Evolutionary conservation across 2,329 filamentous ascomycete genomes (phyloP), one percentile per base, ranked within the genome.

Genomic region (Aspergillus sp.): DNA sequence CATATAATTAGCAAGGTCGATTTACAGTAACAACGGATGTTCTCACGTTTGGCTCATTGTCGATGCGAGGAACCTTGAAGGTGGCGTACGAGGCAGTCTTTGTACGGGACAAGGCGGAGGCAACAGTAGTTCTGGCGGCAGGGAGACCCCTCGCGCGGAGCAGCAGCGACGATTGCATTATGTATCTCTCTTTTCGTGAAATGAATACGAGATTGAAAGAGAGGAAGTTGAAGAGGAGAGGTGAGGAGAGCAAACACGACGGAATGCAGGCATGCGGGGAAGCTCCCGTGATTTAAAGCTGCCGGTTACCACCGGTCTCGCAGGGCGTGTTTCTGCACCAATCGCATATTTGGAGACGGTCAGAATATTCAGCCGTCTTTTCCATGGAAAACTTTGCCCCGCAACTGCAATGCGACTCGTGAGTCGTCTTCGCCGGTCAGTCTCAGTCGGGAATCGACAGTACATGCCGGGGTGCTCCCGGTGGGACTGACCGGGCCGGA

Each of bases 41-140:
- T 82, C 90, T 75, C 77, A 96, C 93, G 74, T 97, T 99, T n/a
- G 91, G 91, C 80, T 99, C 95, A 73, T 99, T 99, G 72, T 85
- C 81, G 67, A 97, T 86, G 62, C 87, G 87, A 50, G 95, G 95
- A 52, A 93, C 85, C 80, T 91, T 93, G 84, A 97, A 98, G 60
- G 86, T 83, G 50, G 92, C 93, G 63, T 96, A 81, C 7, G 86
- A 89, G 87, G 69, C 67, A 45, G 73, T 66, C 58, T 56, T 64
- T 27, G 56, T 51, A 43, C 57, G 64, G 58, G 65, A 57, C 56
- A 55, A 58, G 60, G 56, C 61, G 56, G 59, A 64, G 59, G 57
- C 49, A 64, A 58, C 61, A 55, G 40, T 62, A 57, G 56, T 54
- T 56, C 63, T 62, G 56, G 58, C 55, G 56, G 64, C 59, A 19